phyloP scores from a whole-genome alignment of 148 eudicot genomes.

The Amaranthus palmeri region DNA sequence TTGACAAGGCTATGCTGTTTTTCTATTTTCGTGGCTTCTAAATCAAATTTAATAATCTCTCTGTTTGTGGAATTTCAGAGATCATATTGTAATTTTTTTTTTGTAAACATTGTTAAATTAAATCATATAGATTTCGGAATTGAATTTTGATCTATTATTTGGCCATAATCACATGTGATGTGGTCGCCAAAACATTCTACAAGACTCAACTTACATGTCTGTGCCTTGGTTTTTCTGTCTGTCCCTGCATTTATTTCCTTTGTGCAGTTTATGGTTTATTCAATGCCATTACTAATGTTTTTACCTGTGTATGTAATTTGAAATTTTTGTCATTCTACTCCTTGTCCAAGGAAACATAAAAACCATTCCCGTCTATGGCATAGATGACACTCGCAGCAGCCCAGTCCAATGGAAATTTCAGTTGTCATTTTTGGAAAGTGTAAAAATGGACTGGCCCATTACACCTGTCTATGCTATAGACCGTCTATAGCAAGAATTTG shows the following conservation, averaged over 20 bases:
- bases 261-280: too few species aligned
- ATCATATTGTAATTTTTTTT: constrained; percentile 12
- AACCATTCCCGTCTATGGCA: too few species aligned
- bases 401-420: too few species aligned
- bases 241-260: not conserved
- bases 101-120: not conserved
- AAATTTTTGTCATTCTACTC: too few species aligned
- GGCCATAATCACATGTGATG: not conserved
- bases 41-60: constrained; percentile 27
- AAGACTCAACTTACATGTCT: not conserved
- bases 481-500: too few species aligned
- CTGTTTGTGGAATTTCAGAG: constrained; percentile 19
- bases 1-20: not conserved
- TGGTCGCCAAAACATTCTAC: not conserved
- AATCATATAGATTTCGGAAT: constrained; percentile 14
- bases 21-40: constrained; percentile 12
- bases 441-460: too few species aligned
- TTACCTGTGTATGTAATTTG: too few species aligned
- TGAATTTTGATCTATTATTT: constrained; percentile 3
- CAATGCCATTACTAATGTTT: too few species aligned
- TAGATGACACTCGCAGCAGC: too few species aligned
- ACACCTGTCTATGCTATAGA: too few species aligned
- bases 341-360: too few species aligned
- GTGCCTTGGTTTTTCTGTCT: not conserved
- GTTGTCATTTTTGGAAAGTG: too few species aligned